Conservation (phyloP, 2,329 filamentous ascomycete genomes). For the Botrytis byssoidea region DNA sequence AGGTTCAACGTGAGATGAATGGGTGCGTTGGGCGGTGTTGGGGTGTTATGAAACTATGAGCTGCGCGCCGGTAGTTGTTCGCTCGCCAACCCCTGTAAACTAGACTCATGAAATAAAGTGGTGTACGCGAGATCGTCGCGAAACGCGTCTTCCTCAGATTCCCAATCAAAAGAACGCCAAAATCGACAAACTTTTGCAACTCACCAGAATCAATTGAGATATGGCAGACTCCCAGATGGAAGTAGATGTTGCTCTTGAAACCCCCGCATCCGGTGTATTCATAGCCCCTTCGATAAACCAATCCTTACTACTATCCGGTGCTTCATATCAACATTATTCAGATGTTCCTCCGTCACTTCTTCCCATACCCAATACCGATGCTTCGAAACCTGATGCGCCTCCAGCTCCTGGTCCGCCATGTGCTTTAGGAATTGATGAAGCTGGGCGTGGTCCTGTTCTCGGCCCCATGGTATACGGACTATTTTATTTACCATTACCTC, state of each 20-base stretch:
- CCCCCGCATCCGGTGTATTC: slow-evolving; percentile 47
- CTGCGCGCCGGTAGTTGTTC: not conserved
- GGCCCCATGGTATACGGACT: slow-evolving; percentile 73
- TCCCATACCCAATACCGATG: slow-evolving; percentile 32
- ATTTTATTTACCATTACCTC: slow-evolving; percentile 71
- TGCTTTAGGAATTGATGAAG: slow-evolving; percentile 88
- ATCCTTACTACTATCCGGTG: slow-evolving; percentile 57
- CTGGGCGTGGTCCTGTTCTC: slow-evolving; percentile 89
- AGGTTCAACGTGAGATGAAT: not conserved
- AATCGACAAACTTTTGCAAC: not conserved
- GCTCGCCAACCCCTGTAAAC: slow-evolving; percentile 5
- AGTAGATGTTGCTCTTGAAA: slow-evolving; percentile 39
- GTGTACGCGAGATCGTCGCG: slow-evolving; percentile 20
- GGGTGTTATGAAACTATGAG: not conserved
- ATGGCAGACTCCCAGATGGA: slow-evolving; percentile 42
- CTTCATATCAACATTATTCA: slow-evolving; percentile 71
- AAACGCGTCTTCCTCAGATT: slow-evolving; percentile 13
- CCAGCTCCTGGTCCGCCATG: slow-evolving; percentile 54
- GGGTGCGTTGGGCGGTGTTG: not conserved
- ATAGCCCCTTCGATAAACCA: slow-evolving; percentile 68
- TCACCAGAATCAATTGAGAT: slow-evolving; percentile 7
- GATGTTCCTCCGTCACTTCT: slow-evolving; percentile 62
- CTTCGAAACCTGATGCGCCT: slow-evolving; percentile 24
- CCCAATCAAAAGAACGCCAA: not conserved
- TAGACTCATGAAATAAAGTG: not conserved